These are phyloP conservation scores for Hymenoscyphus salicellus DNA, from an alignment of 2,329 filamentous ascomycete species.

Conservation along the genomic window DNA sequence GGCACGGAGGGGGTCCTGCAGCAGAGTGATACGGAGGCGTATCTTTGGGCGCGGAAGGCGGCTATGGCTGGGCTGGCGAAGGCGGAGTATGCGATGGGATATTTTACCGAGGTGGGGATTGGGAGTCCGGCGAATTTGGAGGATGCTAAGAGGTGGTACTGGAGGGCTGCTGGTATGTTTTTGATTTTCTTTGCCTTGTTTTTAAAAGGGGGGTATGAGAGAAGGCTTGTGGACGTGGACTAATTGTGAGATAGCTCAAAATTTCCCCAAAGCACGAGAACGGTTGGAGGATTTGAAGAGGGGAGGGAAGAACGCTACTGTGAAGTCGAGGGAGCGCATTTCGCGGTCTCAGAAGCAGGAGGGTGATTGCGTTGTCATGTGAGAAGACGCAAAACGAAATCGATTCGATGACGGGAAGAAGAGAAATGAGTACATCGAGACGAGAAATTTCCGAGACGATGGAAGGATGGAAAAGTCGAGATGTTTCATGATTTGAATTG, in stretches of 20 bases:
- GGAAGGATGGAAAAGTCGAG: no score
- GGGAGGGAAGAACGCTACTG: constrained; percentile 64
- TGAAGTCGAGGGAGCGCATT: constrained; percentile 73
- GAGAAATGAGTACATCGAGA: no score
- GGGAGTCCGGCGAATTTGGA: constrained; percentile 82
- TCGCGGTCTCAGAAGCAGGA: constrained; percentile 83
- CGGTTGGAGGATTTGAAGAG: constrained; percentile 88
- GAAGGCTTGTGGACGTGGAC: no score
- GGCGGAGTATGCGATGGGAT: constrained; percentile 97
- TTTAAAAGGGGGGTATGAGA: no score
- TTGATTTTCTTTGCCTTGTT: constrained; percentile 7
- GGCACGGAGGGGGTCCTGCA: constrained; percentile 82
- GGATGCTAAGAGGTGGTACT: constrained; percentile 98
- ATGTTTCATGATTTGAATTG: no score
- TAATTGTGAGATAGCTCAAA: constrained; percentile 67
- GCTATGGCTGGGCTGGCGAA: constrained; percentile 84
- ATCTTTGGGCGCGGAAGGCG: constrained; percentile 93
- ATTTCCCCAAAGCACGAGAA: constrained; percentile 89
- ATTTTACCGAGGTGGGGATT: constrained; percentile 94
- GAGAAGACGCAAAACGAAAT: constrained; percentile 17
- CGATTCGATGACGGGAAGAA: not conserved
- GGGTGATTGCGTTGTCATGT: constrained; percentile 86
- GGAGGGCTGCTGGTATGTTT: constrained; percentile 86
- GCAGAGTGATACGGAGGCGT: constrained; percentile 93
- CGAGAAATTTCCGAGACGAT: no score